Evolutionary conservation across 306 rosid species (phyloP).

Genomic region (Glycyrrhiza uralensis): DNA sequence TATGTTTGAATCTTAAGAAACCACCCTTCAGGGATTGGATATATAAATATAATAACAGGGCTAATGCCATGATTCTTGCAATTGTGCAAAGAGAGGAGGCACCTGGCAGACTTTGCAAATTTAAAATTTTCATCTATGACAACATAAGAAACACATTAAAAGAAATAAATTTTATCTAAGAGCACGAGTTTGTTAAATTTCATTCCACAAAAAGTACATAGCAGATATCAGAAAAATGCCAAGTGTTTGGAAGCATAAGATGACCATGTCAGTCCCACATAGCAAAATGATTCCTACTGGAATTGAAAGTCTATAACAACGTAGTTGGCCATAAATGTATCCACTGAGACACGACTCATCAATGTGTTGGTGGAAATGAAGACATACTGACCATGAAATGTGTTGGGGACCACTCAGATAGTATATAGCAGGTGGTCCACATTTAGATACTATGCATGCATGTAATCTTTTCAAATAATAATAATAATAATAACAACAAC

Average conservation of each 20-base stretch:
- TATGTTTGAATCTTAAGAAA: conserved; percentile 22
- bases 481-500: background rate
- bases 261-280: conserved; percentile 27
- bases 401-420: conserved; percentile 71
- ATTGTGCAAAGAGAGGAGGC: too few species aligned
- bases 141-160: background rate
- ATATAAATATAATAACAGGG: background rate
- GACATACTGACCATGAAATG: conserved; percentile 58
- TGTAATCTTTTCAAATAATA: conserved; percentile 2
- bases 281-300: too few species aligned
- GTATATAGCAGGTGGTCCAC: conserved; percentile 57
- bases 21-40: conserved; percentile 48
- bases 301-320: conserved; percentile 30
- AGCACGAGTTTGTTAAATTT: background rate
- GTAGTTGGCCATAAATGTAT: conserved; percentile 61
- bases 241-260: conserved; percentile 14
- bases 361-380: conserved; percentile 66
- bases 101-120: conserved; percentile 75
- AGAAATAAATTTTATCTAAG: background rate
- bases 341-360: conserved; percentile 68
- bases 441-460: conserved; percentile 30
- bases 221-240: too few species aligned
- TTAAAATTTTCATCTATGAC: conserved; percentile 28
- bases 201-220: background rate
- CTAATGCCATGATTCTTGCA: background rate